Base-by-base conservation (phyloP, 202 grass and related monocot genomes). In the Carex sylvatica region DNA sequence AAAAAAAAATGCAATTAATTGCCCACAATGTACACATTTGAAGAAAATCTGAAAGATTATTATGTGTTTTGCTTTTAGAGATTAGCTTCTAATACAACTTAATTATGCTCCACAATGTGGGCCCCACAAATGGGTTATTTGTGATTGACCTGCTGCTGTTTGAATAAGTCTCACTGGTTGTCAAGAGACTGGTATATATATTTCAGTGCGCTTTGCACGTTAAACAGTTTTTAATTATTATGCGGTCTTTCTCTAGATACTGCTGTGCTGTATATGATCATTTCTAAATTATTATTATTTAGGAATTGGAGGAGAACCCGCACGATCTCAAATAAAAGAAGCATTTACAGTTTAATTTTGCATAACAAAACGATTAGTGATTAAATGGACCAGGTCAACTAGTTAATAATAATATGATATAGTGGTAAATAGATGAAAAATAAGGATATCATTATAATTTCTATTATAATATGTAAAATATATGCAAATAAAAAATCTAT, bases 1-100 rank as follows among this genome's bases (percentile, higher is more conserved):
- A n/a, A n/a, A 11, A 64, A 10, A 64, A 13, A 65, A 13, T 65
- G 24, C 62, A 31, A 31, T 30, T 14, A 30, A 33, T 65, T 31
- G 4, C 15, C 62, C 26, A 36, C 35, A 36, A 5, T 36, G 35
- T 38, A 38, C 36, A 38, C 36, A 38, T 38, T 38, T 65, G 26
- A 65, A 15, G 62, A 55, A 42, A 31, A 16, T 55, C 70, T 2
- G 18, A 0, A 49, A 72, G 10, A 72, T 24, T 23, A 49, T 24
- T 49, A 47, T 71, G 68, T 11, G n/a, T 72, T 47, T 24, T 71
- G 36, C 9, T 49, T 71, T 74, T 30, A 74, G 71, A 66, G 63
- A 66, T 35, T 31, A 31, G 63, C 63, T 66, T 66, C 26, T 35
- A 16, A 66, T 74, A 30, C 47, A 74, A 31, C 14, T 7, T 74